These are phyloP conservation scores for Rhizopogon vinicolor DNA, from an alignment of 768 basidiomycete genomes.

Conservation along the genomic window DNA sequence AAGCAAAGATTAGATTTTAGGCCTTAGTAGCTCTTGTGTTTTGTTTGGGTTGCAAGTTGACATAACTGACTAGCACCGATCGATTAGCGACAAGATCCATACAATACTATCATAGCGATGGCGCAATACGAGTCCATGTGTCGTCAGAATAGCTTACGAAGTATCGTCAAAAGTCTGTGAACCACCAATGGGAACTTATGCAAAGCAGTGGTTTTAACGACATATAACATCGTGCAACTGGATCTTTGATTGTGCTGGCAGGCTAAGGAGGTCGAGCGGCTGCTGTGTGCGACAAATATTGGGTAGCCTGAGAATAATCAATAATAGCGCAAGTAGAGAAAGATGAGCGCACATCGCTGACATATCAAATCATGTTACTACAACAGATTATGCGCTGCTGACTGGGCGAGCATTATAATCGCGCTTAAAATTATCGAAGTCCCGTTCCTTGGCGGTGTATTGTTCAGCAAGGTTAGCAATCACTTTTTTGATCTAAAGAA, in stretches of 20 bases:
- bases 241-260: not conserved
- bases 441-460: constrained; percentile 85
- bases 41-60: no score
- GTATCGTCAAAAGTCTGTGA: not conserved
- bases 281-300: not conserved
- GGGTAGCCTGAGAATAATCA: not conserved
- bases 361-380: not conserved
- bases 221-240: not conserved
- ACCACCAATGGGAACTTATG: not conserved
- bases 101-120: no score
- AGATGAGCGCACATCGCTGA: not conserved
- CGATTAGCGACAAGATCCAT: no score
- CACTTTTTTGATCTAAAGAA: constrained; percentile 72
- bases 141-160: no score
- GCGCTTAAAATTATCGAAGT: constrained; percentile 74
- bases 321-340: not conserved
- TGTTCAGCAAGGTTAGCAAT: constrained; percentile 74
- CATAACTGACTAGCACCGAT: not conserved
- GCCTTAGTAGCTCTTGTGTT: not conserved
- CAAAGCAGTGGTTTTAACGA: not conserved
- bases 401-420: constrained; percentile 74
- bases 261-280: not conserved
- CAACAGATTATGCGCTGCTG: constrained; percentile 18
- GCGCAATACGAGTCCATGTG: no score
- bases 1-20: no score